Evolutionary conservation across 768 basidiomycete species (phyloP).

Genomic region (Tricholoma hemisulphureum): DNA sequence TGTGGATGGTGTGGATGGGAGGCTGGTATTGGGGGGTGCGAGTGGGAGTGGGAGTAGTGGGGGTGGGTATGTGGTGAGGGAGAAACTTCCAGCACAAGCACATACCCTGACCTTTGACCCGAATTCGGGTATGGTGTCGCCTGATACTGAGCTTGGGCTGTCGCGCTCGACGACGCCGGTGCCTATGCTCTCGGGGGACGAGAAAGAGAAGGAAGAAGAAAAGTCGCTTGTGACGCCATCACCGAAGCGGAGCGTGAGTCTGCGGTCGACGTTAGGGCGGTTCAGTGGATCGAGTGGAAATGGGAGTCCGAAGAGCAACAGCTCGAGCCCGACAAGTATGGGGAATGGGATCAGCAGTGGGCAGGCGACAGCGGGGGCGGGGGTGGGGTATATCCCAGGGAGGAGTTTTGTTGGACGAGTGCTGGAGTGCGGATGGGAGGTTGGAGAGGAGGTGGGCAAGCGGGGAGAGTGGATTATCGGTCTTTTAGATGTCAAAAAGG

Average conservation of each 20-base stretch:
- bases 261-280: conserved; percentile 20
- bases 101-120: too few relatives aligned
- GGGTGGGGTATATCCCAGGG: conserved; percentile 82
- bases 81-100: background rate
- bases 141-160: background rate
- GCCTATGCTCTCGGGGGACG: background rate
- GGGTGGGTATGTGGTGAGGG: conserved; percentile 6
- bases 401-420: conserved; percentile 84
- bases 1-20: conserved; percentile 70
- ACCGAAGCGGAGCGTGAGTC: conserved; percentile 18
- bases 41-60: conserved; percentile 12
- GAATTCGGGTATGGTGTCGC: background rate
- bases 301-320: background rate
- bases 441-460: conserved; percentile 59
- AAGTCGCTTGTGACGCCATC: background rate
- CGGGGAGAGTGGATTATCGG: conserved; percentile 90
- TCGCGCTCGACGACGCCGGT: conserved; percentile 5
- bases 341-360: background rate
- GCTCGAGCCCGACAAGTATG: background rate
- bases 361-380: conserved; percentile 17
- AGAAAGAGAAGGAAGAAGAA: background rate
- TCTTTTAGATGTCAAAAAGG: conserved; percentile 76
- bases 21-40: conserved; percentile 48
- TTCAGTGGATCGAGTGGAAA: conserved; percentile 6
- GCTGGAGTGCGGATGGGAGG: conserved; percentile 80